Evolutionary conservation across 2,329 filamentous ascomycete genomes (phyloP), one percentile per base, ranked within the genome.

Genomic region (Clathrospora elynae): DNA sequence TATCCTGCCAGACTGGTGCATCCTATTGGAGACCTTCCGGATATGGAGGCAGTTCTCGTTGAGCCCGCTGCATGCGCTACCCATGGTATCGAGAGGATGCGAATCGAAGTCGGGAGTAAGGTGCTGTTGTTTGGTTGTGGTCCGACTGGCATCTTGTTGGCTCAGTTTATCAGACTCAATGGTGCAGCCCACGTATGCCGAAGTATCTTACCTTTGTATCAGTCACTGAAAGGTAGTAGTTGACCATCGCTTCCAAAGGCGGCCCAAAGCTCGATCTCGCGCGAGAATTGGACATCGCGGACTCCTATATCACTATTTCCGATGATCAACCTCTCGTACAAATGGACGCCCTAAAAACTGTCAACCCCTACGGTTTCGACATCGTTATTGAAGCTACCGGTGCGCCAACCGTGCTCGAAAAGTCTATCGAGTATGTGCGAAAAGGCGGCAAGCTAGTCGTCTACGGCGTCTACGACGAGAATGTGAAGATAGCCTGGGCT

Each of bases 231-330:
- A 3, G 9, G 6, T 12, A 5, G 1, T n/a, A 59, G 55, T 44
- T 88, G 40, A 83, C 85, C 24, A 78, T 88, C 56, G 84, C 83
- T n/a, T 84, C 84, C 1, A 84, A 84, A 2, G 75, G 76, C 46
- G 86, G 85, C 35, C 71, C 85, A 35, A 89, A 89, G 74, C 83
- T 89, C 78, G 79, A 88, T 9, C 72, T 88, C 19, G 85, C 86
- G 18, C 73, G 72, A 55, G 63, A 64, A 8, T 65, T 80, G 22
- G 65, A 66, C 14, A 73, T 76, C 6, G 77, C 73, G 11, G 76
- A 79, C 38, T 70, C 72, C 43, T 79, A 76, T 44, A 47, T 79
- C 16, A 66, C 67, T 22, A 70, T 79, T 14, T 76, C 74, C 2
- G 50, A 53, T 11, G 22, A 37, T 1, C 32, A 42, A 0, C 38